phyloP scores from a whole-genome alignment of 75 land plant species.

The Azolla pinnata region DNA sequence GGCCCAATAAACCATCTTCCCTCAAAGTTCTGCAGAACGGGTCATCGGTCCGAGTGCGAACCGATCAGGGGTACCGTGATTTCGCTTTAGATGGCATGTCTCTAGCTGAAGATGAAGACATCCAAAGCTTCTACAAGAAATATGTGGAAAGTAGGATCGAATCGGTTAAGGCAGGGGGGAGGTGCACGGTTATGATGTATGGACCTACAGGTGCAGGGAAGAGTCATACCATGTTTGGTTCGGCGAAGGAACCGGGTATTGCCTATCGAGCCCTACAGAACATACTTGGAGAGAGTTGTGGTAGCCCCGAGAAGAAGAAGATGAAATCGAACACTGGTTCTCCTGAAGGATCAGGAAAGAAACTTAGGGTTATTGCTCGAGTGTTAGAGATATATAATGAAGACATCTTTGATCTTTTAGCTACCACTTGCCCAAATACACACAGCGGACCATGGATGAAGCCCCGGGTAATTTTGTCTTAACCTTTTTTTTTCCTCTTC shows the following conservation, averaged over 20 bases:
- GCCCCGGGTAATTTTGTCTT: no score
- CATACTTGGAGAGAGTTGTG: conserved; percentile 37
- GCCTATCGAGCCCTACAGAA: conserved; percentile 71
- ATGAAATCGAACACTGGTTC: conserved; percentile 11
- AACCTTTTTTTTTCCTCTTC: no score
- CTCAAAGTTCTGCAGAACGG: conserved; percentile 39
- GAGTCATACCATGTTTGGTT: conserved; percentile 98
- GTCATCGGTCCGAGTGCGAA: conserved; percentile 35
- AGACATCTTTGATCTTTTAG: conserved; percentile 84
- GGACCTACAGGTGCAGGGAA: conserved; percentile 98
- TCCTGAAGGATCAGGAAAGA: conserved; percentile 2
- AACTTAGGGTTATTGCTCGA: conserved; percentile 53
- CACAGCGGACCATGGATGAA: conserved; percentile 8
- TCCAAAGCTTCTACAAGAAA: conserved; percentile 58
- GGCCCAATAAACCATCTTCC: conserved; percentile 22
- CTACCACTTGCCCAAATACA: conserved; percentile 16
- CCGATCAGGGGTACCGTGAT: conserved; percentile 79
- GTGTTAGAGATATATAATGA: conserved; percentile 96
- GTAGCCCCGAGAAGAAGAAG: conserved; percentile 8
- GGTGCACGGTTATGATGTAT: conserved; percentile 97
- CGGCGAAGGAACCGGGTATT: conserved; percentile 66
- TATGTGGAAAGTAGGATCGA: conserved; percentile 65
- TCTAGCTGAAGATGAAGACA: conserved; percentile 51
- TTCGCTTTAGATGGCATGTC: conserved; percentile 87
- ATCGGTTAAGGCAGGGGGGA: conserved; percentile 55